Evolutionary conservation across 2,329 filamentous ascomycete genomes (phyloP), one percentile per base, ranked within the genome.

Genomic region (Xenoacremonium recifei): DNA sequence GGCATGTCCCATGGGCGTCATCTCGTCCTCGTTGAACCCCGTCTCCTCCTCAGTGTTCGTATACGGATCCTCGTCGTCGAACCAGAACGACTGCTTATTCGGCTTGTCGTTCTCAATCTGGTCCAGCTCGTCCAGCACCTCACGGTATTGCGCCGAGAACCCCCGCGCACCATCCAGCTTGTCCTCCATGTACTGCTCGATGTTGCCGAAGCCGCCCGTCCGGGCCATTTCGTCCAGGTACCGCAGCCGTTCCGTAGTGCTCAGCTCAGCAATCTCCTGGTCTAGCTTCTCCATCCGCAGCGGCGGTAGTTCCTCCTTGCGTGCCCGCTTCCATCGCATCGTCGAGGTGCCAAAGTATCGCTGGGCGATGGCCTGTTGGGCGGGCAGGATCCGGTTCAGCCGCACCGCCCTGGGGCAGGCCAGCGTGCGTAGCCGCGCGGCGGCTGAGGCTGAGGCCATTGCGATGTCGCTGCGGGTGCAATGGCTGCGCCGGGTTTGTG

Each of bases 1-100:
- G 39, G 77, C 83, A 67, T 99, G 91, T 1, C 83, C 93, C 64
- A 89, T 76, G 38, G 81, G 81, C 45, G 87, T 86, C 45, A 99
- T 87, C 63, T 96, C 90, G 60, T 95, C 87, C 51, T 89, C 85
- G 49, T 87, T 78, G 62, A 85, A 87, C 50, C 83, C 77, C 42
- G 82, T 76, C 31, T 70, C 66, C 41, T 84, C 78, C 47, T 80
- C 72, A 15, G 66, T 69, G 42, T 72, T 63, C 21, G 65, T 62
- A 37, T 76, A 73, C 12, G 64, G 61, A 50, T 76, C 75, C n/a
- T 71, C 69, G 29, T 70, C 66, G 49, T 73, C 69, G 55, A 66
- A 72, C 73, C 74, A 78, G 44, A 77, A 75, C 4, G 64, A 65
- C 33, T 61, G 54, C 51, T 52, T 67, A 50, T 64, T 66, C 11